Evolutionary conservation across 768 basidiomycete genomes (phyloP), one percentile per base, ranked within the genome.

Genomic region (Lactifluus pinguis): DNA sequence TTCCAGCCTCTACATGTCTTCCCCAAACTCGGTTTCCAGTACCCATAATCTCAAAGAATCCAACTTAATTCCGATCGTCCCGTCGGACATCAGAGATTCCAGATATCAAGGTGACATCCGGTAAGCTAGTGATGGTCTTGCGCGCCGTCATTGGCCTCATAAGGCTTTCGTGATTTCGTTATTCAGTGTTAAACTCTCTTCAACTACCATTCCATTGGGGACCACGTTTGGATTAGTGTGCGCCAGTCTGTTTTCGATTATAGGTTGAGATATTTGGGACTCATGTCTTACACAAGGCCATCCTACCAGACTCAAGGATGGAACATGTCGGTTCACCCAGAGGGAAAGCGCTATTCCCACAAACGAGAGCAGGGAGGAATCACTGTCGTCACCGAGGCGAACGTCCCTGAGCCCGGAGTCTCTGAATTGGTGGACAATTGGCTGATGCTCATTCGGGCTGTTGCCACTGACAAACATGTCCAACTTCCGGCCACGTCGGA

Each of bases 311-410:
- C 61, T 38, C 30, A 32, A 19, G n/a, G 34, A 3, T 62, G 61
- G 61, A 53, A 41, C 0, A 25, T 49, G 3, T 53, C 56, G 6
- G 1, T 49, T 42, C 61, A 62, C 4, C 51, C 61, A 10, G 61
- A 62, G n/a, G 61, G 61, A 17, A 62, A 54, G 34, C 39, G 47
- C 19, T 62, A 62, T 4, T 39, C 56, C 0, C 39, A 58, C 25
- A 38, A 32, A 15, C 15, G 6, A 8, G 30, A 9, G 3, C 47
- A 53, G 8, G 17, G 17, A 3, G 55, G 60, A 3, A 7, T 62
- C 1, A 58, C 56, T 0, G 1, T 62, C 36, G 21, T 62, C 47
- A 62, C 61, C 17, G 61, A 62, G 41, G 56, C 61, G 2, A 15
- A 15, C 8, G 44, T 58, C 2, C 1, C 6, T 1, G 47, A 53